These are phyloP conservation scores for Boletus rufocinnamomeus DNA, from an alignment of 768 basidiomycete species.

Conservation along the genomic window DNA sequence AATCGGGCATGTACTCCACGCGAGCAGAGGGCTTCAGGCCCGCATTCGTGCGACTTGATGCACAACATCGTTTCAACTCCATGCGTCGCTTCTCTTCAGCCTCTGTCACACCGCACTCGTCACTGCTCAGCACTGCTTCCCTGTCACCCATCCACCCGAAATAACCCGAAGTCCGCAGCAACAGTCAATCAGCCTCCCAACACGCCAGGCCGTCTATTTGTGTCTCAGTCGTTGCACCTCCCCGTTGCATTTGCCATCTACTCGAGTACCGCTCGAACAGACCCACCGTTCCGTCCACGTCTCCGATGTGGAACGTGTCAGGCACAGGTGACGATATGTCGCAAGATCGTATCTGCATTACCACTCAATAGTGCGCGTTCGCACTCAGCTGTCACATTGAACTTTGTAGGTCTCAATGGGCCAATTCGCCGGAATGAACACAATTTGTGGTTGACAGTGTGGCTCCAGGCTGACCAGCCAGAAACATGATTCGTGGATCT, in stretches of 20 bases:
- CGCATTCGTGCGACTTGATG: neutral
- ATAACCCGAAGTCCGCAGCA: neutral
- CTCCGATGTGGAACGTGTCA: neutral
- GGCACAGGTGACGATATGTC: neutral
- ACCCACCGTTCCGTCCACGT: neutral
- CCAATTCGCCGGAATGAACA: constrained; percentile 1
- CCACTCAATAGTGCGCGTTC: neutral
- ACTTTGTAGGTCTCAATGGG: neutral
- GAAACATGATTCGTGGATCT: neutral
- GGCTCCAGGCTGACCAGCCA: neutral
- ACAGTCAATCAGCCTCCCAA: neutral
- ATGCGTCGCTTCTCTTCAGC: too few species aligned
- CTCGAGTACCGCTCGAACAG: neutral
- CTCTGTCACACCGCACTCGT: neutral
- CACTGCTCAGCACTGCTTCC: neutral
- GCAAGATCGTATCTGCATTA: neutral
- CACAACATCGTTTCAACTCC: neutral
- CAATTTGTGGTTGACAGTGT: constrained; percentile 2
- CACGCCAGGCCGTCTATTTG: neutral
- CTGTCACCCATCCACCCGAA: neutral
- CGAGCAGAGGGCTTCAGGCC: too few species aligned
- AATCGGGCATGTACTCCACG: neutral
- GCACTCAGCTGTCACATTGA: constrained; percentile 5
- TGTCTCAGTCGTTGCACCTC: too few species aligned
- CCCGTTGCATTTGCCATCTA: neutral